A percentile compares a stretch with the other conserved stretches of the same genome.
Evolutionary conservation across 441 rosid species (phyloP).

Genomic region (Populus tomentosa): DNA sequence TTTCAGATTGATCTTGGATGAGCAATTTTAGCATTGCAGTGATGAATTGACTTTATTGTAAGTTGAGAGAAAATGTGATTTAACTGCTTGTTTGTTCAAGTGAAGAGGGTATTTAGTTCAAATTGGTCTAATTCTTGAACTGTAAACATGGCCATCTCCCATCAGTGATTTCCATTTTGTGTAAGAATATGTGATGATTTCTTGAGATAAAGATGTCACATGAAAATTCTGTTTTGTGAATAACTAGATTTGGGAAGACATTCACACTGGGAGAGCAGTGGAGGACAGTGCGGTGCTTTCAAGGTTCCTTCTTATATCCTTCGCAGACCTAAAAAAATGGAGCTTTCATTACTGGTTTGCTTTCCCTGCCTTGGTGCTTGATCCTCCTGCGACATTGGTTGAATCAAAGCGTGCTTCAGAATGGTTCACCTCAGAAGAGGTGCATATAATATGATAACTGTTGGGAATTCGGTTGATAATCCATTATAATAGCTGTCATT

Average conservation of each 20-base stretch:
- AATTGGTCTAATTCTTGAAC: background rate
- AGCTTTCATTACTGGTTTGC: constrained; percentile 89
- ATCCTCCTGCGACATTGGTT: constrained; percentile 72
- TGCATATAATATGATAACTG: constrained; percentile 18
- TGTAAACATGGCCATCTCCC: background rate
- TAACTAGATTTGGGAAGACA: constrained; percentile 86
- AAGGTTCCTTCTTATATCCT: constrained; percentile 80
- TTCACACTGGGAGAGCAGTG: constrained; percentile 69
- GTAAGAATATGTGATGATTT: background rate
- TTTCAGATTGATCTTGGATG: background rate
- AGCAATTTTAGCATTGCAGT: background rate
- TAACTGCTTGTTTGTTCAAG: background rate
- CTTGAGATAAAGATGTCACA: background rate
- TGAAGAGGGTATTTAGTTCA: background rate
- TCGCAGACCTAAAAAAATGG: constrained; percentile 89
- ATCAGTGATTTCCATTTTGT: background rate
- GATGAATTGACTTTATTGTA: background rate
- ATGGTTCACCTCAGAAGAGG: constrained; percentile 70
- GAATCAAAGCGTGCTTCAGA: constrained; percentile 74
- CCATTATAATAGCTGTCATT: background rate
- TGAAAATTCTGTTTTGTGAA: constrained; percentile 8
- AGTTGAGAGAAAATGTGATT: background rate
- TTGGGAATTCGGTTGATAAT: background rate
- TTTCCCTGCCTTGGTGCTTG: constrained; percentile 82
- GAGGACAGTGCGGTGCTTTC: constrained; percentile 62